Conservation (phyloP, 176 grass and related monocot species). For the Triticum turgidum region DNA sequence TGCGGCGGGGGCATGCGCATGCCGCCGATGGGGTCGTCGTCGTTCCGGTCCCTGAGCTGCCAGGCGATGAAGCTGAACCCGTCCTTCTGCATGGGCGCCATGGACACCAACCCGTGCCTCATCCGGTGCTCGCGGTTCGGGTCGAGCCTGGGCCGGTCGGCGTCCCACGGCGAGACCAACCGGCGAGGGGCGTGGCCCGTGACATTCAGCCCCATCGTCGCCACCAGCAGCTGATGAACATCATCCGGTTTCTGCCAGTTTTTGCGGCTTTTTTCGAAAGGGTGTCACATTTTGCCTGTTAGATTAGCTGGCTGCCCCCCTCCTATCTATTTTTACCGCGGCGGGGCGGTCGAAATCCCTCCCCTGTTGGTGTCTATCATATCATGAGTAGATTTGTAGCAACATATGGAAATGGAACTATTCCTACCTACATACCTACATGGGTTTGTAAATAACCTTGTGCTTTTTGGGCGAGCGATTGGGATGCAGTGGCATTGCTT, state of each 20-base stretch:
- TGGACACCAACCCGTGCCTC: conserved; percentile 64
- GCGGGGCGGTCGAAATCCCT: conserved; percentile 17
- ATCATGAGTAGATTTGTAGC: not conserved
- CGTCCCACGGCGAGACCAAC: conserved; percentile 66
- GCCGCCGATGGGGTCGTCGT: conserved; percentile 58
- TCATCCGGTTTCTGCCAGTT: not conserved
- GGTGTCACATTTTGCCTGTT: not conserved
- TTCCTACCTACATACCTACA: not conserved
- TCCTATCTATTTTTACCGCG: conserved; percentile 12
- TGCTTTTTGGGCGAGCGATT: conserved; percentile 31
- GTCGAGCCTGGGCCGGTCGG: conserved; percentile 47
- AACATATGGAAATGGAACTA: not conserved
- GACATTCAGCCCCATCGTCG: conserved; percentile 50
- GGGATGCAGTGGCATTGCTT: conserved; percentile 6
- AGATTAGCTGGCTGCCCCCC: conserved; percentile 17
- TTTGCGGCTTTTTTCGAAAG: conserved; percentile 22
- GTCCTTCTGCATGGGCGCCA: conserved; percentile 70
- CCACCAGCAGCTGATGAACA: conserved; percentile 50
- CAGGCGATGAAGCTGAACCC: conserved; percentile 82
- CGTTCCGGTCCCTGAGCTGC: conserved; percentile 84
- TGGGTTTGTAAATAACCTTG: conserved; percentile 59
- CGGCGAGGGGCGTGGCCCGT: conserved; percentile 60
- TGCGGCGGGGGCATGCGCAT: conserved; percentile 37
- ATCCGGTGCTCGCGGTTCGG: conserved; percentile 57
- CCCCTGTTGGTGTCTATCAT: conserved; percentile 25